A percentile compares a stretch with the other conserved stretches of the same genome.
These are phyloP conservation scores for Nicotiana attenuata DNA, from an alignment of 257 asterid species.

Conservation along the genomic window DNA sequence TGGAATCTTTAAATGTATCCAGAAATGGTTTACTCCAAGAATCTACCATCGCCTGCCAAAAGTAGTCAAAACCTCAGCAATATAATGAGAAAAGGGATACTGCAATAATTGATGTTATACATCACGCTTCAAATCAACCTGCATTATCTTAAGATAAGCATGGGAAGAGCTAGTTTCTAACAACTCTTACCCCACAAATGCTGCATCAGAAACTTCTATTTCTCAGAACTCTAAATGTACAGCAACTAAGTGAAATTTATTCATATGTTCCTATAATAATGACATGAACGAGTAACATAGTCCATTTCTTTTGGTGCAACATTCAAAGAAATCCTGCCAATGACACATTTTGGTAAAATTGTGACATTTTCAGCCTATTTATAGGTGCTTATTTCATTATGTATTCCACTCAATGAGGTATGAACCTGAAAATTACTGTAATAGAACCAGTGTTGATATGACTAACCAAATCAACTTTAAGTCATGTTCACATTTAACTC, in stretches of 20 bases:
- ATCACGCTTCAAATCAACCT: not conserved
- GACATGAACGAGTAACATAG: not conserved
- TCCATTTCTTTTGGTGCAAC: not conserved
- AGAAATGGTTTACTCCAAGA: constrained; percentile 80
- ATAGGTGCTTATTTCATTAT: not conserved
- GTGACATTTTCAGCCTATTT: not conserved
- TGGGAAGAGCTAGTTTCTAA: not conserved
- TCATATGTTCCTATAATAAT: not conserved
- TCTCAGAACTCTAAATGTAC: not conserved
- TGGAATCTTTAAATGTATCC: constrained; percentile 45
- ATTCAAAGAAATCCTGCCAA: not conserved
- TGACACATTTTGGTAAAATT: not conserved
- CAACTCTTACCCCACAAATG: not conserved
- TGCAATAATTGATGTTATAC: not conserved
- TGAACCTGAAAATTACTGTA: not conserved
- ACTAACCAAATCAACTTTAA: not conserved
- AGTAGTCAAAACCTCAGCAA: not conserved
- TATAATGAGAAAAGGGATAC: not conserved
- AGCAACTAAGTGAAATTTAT: not conserved
- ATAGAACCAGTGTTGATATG: not conserved
- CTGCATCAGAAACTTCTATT: not conserved
- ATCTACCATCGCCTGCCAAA: constrained; percentile 67
- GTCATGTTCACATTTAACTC: not conserved
- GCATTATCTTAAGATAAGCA: not conserved
- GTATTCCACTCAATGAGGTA: not conserved